Evolutionary conservation across 371 early-diverging fungal genomes (phyloP), one percentile per base, ranked within the genome.

Genomic region (Smittium culicis): DNA sequence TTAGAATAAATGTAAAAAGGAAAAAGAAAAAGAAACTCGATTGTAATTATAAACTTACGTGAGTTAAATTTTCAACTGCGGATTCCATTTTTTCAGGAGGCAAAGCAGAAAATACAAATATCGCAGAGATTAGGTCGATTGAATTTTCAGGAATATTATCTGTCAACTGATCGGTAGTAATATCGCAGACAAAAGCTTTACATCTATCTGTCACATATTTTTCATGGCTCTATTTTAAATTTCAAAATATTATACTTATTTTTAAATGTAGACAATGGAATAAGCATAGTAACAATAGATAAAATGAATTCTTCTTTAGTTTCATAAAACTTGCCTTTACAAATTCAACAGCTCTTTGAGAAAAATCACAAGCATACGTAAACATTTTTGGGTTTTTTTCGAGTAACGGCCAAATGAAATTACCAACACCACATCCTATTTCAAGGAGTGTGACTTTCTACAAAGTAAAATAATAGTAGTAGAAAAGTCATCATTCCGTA

Each of bases 371-470:
- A 27, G 89, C 88, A 71, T 87, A 88, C 57, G 88, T 83, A 59
- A 80, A 83, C 30, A 92, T 59, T 45, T 81, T 78, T 0, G 86
- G 81, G 70, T 91, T 89, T 35, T 80, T 78, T 56, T 88, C 88
- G 30, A 96, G 69, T 11, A 92, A 78, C 1, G 98, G 98, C 77
- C 88, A 96, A 45, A 92, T 80, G 82, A 96, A 95, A 77, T 94
- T 95, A 59, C 98, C 98, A 0, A 95, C 95, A 45, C 96, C 98
- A 75, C 98, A 98, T 35, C 98, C 98, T 54, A 92, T 80, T 75
- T 92, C 93, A 1, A 88, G 72, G 1, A 85, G 54, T 0, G 66
- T 67, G 1, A 67, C 71, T 73, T 54, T 70, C 72, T 70, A 82
- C 8, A 31, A 62, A 29, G 32, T n/a, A n/a, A n/a, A n/a, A n/a